phyloP scores from a whole-genome alignment of 768 basidiomycete genomes.

The Leccinum disarticulatum region DNA sequence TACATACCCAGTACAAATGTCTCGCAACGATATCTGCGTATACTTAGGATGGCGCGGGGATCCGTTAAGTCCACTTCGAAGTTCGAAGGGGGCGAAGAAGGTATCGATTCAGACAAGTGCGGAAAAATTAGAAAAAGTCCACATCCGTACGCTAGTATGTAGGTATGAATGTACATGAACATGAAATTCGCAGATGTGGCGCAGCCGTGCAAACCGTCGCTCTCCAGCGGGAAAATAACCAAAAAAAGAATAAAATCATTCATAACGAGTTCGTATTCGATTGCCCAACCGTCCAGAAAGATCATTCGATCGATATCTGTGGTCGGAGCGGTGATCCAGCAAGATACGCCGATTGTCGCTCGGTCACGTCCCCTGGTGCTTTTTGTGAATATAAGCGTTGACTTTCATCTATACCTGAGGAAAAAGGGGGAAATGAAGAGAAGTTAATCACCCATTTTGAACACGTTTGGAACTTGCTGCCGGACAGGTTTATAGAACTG shows the following conservation, averaged over 20 bases:
- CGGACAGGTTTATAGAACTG: conserved; percentile 43
- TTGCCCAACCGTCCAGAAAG: background rate
- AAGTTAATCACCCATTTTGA: conserved; percentile 40
- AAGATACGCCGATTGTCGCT: conserved; percentile 40
- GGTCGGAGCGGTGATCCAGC: conserved; percentile 43
- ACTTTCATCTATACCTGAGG: conserved; percentile 48
- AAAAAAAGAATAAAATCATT: conserved; percentile 1
- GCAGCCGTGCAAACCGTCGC: background rate
- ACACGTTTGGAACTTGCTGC: conserved; percentile 19
- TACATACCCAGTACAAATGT: no score
- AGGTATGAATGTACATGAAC: conserved; percentile 8
- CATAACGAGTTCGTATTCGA: background rate
- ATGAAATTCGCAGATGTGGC: conserved; percentile 7
- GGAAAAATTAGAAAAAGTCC: background rate
- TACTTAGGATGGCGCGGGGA: no score
- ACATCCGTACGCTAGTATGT: conserved; percentile 17
- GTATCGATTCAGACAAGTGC: conserved; percentile 11
- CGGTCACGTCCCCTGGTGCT: conserved; percentile 45
- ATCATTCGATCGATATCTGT: conserved; percentile 79
- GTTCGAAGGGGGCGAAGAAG: background rate
- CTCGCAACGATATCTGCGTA: background rate
- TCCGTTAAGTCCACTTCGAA: background rate
- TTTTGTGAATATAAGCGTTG: conserved; percentile 42
- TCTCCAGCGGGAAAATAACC: conserved; percentile 1
- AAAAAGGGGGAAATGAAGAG: background rate